These are phyloP conservation scores for Tetracentron sinense DNA, from an alignment of 164 flowering plant species.

Conservation along the genomic window DNA sequence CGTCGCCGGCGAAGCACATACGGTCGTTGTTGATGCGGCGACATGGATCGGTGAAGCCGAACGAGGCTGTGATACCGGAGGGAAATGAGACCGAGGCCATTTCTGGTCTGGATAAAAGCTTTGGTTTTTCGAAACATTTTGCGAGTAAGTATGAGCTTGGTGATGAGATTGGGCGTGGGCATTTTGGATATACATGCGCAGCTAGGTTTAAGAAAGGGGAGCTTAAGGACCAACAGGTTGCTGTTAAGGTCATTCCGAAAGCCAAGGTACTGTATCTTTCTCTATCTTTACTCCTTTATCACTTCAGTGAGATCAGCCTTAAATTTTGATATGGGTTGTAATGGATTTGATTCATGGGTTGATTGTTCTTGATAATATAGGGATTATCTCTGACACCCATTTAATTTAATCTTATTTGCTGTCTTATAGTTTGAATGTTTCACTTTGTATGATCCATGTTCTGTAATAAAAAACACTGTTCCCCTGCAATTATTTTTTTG, in stretches of 20 bases:
- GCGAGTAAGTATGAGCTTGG: slow-evolving; percentile 73
- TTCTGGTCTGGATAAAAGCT: slow-evolving; percentile 62
- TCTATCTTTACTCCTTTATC: slow-evolving; percentile 1
- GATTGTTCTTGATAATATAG: too few relatives aligned
- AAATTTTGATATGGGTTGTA: too few relatives aligned
- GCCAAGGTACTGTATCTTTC: slow-evolving; percentile 58
- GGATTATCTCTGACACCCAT: too few relatives aligned
- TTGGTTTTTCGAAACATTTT: slow-evolving; percentile 75
- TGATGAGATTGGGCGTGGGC: slow-evolving; percentile 85
- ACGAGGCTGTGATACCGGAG: slow-evolving; percentile 73
- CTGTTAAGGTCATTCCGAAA: slow-evolving; percentile 78
- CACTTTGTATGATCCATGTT: too few relatives aligned
- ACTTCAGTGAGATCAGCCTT: not conserved
- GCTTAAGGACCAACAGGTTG: slow-evolving; percentile 65
- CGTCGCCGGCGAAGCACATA: slow-evolving; percentile 94
- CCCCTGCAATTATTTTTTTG: too few relatives aligned
- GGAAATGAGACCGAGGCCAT: slow-evolving; percentile 48
- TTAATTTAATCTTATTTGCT: too few relatives aligned
- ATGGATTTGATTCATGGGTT: too few relatives aligned
- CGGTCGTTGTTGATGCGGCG: slow-evolving; percentile 62
- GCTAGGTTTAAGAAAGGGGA: slow-evolving; percentile 80
- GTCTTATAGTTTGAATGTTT: too few relatives aligned
- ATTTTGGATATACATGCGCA: slow-evolving; percentile 77
- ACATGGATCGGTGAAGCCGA: slow-evolving; percentile 80
- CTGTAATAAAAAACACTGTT: too few relatives aligned